These are phyloP conservation scores for Epichloe sibirici DNA, from an alignment of 2,329 filamentous ascomycete species.

Conservation along the genomic window DNA sequence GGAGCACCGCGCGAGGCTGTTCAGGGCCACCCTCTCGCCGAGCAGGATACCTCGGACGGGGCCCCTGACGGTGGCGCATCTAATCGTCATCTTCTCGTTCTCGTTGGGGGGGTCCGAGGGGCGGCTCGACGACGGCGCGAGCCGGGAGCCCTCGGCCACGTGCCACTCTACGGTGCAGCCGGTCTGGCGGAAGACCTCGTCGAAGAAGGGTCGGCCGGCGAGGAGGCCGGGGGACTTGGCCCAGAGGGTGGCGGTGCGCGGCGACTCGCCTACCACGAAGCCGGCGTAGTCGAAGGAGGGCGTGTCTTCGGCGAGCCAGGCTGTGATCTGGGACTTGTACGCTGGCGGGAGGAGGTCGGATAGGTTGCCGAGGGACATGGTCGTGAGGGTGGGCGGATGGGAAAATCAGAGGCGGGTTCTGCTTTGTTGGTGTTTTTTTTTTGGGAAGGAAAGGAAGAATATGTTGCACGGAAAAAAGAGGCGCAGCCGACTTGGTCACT, in stretches of 20 bases:
- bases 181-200: conserved; percentile 82
- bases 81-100: conserved; percentile 18
- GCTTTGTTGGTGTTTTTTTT: background rate
- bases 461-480: no score
- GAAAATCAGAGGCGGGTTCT: no score
- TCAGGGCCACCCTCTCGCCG: conserved; percentile 88
- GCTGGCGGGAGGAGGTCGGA: conserved; percentile 69
- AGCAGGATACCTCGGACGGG: conserved; percentile 71
- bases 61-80: conserved; percentile 71
- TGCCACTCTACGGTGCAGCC: conserved; percentile 91
- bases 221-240: conserved; percentile 67
- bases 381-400: background rate
- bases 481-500: no score
- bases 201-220: conserved; percentile 87
- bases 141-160: conserved; percentile 57
- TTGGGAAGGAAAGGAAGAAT: no score
- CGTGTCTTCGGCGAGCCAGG: conserved; percentile 92
- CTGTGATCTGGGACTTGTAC: conserved; percentile 68
- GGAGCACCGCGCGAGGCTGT: conserved; percentile 80
- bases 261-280: conserved; percentile 75
- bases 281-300: conserved; percentile 95
- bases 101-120: conserved; percentile 25
- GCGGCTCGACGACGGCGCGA: conserved; percentile 33
- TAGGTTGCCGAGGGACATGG: conserved; percentile 24
- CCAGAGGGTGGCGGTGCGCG: conserved; percentile 53